Percentiles rank a stretch among this genome's conserved stretches.
Conservation (phyloP, 2,329 filamentous ascomycete genomes). For the Trichoderma oligosporum region DNA sequence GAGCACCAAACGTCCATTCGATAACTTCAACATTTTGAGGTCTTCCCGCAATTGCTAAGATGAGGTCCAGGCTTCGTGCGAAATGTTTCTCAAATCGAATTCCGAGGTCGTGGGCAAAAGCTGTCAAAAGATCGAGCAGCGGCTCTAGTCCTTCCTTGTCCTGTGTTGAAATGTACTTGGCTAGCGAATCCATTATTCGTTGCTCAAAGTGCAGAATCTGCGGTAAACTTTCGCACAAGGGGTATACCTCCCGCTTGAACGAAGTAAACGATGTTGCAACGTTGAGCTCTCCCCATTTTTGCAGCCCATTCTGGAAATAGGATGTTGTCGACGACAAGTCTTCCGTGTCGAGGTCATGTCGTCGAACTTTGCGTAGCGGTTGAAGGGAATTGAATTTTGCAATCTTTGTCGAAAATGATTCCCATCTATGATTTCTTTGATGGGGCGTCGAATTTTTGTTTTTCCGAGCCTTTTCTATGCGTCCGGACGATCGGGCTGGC, state of each 20-base stretch:
- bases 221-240: conserved; percentile 82
- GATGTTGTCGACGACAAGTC: conserved; percentile 75
- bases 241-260: conserved; percentile 71
- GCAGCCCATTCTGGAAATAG: conserved; percentile 76
- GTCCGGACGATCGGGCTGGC: conserved; percentile 60
- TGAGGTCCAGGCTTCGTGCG: conserved; percentile 65
- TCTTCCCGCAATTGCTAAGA: conserved; percentile 73
- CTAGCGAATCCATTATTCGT: conserved; percentile 74
- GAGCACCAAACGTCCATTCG: conserved; percentile 92
- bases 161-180: conserved; percentile 69
- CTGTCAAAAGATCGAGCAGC: conserved; percentile 79
- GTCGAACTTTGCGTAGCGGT: conserved; percentile 83
- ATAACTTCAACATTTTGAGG: conserved; percentile 82
- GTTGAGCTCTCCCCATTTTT: conserved; percentile 90
- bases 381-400: conserved; percentile 86
- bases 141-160: conserved; percentile 82
- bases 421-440: conserved; percentile 81
- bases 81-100: conserved; percentile 86
- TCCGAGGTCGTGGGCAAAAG: conserved; percentile 92
- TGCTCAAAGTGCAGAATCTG: conserved; percentile 90
- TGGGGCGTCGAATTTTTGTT: conserved; percentile 68
- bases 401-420: conserved; percentile 87
- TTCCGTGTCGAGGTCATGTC: conserved; percentile 76
- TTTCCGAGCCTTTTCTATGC: conserved; percentile 66
- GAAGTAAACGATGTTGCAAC: conserved; percentile 73